Evolutionary conservation across 345 rosid species (phyloP), one percentile per base, ranked within the genome.

Genomic region (Crucihimalaya himalaica): DNA sequence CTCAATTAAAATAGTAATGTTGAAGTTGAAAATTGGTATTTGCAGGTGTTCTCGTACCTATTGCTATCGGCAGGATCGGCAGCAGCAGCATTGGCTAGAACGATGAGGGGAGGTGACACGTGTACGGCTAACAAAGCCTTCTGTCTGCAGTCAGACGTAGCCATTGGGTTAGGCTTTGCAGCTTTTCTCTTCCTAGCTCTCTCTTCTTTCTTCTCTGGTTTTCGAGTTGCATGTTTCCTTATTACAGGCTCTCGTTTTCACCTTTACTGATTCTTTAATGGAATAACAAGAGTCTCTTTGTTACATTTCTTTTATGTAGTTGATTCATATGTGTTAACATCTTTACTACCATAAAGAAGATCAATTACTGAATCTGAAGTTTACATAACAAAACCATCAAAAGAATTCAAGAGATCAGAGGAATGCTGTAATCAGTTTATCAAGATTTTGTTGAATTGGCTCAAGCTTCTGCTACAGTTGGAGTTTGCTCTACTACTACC

Each of bases 171-270:
- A 32, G 97, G 98, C 40, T 91, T 89, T 20, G 96, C 80, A 63
- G 95, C 89, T 68, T 94, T 94, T 73, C 71, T 91, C 12, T 91
- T 89, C 76, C 68, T 89, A 3, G 92, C 88, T 65, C 70, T 88
- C 28, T 91, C 97, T 43, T 84, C 88, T 18, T 67, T 91, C 76
- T 74, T 89, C 25, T 94, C 98, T 64, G 98, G 92, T 70, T 94
- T 86, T 77, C 90, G 96, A 61, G 88, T 91, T 32, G 93, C 76
- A 19, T 85, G 90, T 78, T 94, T 86, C 46, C 76, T 94, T 42
- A 83, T 94, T 78, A 85, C 81, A 72, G 98, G 98, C 79, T 89
- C 97, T 61, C 97, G 98, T 62, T 86, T 85, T 71, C 91, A 87
- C 59, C 71, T 85, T 27, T 93, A 87, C 61, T 51, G 34, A 23